These are phyloP conservation scores for Pichia sp. DNA, from an alignment of 1,139 yeast genomes.

Conservation along the genomic window DNA sequence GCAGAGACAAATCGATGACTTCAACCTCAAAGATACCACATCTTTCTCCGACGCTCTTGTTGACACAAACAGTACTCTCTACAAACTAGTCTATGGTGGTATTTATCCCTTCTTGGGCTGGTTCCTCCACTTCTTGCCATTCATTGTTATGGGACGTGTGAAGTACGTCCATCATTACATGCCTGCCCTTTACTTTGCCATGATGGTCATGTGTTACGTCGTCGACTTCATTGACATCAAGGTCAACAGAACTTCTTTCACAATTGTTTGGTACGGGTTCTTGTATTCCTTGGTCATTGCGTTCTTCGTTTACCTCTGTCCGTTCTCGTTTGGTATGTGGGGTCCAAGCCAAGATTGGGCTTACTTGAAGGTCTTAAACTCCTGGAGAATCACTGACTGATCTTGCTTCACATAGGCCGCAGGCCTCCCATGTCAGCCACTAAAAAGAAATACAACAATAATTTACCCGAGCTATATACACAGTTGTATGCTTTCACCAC, in stretches of 20 bases:
- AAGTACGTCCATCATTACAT: constrained; percentile 95
- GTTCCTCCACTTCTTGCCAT: constrained; percentile 90
- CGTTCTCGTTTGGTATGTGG: constrained; percentile 84
- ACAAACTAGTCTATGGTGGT: constrained; percentile 70
- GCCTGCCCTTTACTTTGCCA: constrained; percentile 94
- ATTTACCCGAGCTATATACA: neutral
- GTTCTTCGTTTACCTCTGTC: constrained; percentile 68
- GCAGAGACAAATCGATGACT: constrained; percentile 86
- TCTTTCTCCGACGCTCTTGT: constrained; percentile 8
- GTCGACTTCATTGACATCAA: constrained; percentile 58
- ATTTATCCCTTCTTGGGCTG: constrained; percentile 88
- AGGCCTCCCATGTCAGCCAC: too few species aligned
- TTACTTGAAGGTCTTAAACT: constrained; percentile 67
- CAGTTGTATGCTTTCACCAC: neutral
- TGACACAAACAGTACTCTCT: constrained; percentile 34
- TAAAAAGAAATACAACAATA: neutral
- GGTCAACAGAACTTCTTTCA: constrained; percentile 34
- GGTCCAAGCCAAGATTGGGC: constrained; percentile 68
- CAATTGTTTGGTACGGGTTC: constrained; percentile 38
- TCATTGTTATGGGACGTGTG: constrained; percentile 93
- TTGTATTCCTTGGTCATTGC: constrained; percentile 59
- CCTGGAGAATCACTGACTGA: constrained; percentile 56
- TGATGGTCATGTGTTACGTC: constrained; percentile 72
- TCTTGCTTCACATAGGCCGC: too few species aligned
- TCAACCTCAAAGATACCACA: constrained; percentile 35